Evolutionary conservation across 306 rosid species (phyloP).

Genomic region (Quercus variabilis): DNA sequence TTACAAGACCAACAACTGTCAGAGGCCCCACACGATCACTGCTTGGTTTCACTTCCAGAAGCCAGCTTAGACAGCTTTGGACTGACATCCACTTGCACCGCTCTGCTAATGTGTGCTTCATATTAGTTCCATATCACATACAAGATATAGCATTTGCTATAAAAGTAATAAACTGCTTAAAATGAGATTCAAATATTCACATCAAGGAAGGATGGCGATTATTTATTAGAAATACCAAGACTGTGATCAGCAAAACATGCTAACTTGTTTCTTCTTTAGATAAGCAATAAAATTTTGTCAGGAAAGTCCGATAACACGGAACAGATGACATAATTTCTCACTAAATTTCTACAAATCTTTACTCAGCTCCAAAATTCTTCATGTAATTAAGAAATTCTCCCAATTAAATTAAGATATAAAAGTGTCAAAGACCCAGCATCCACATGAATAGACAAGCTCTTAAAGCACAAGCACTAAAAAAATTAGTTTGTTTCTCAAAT

Average conservation of each 20-base stretch:
- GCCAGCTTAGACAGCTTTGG: constrained; percentile 60
- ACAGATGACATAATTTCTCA: not conserved
- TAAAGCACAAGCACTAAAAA: not conserved
- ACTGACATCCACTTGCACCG: constrained; percentile 64
- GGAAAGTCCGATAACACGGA: not conserved
- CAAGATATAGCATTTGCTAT: not conserved
- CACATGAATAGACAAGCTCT: too few species aligned
- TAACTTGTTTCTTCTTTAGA: not conserved
- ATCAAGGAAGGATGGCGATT: not conserved
- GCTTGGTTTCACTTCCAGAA: constrained; percentile 54
- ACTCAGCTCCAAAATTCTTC: not conserved
- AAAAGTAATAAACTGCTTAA: not conserved
- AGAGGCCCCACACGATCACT: constrained; percentile 65
- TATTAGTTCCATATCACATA: not conserved
- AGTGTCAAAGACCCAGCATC: not conserved
- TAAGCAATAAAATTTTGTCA: not conserved
- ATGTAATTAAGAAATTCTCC: not conserved
- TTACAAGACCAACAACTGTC: constrained; percentile 52
- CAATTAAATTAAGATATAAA: not conserved
- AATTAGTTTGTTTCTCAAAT: not conserved
- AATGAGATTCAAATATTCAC: not conserved
- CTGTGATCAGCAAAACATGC: not conserved
- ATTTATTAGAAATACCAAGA: not conserved
- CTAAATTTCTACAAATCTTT: not conserved
- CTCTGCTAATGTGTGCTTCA: constrained; percentile 33